Conservation (phyloP, 2,329 filamentous ascomycete genomes). For the Paecilomyces dactylethromorphus region DNA sequence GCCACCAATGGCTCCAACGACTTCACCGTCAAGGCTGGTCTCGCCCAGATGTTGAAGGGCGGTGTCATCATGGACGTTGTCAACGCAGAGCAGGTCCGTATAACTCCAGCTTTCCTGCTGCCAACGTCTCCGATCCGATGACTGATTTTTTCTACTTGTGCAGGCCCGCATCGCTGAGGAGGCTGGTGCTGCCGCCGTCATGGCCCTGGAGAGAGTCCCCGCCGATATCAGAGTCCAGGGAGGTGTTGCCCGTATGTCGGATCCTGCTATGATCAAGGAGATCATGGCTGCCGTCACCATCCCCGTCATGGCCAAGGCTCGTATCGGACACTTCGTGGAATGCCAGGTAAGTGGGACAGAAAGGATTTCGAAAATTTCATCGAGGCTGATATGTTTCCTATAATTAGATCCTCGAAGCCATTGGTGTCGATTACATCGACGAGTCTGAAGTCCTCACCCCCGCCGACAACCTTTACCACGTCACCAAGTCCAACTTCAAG, state of each 20-base stretch:
- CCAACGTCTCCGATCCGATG: conserved; percentile 4
- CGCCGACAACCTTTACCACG: conserved; percentile 83
- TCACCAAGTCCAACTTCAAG: conserved; percentile 77
- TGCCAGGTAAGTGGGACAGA: conserved; percentile 57
- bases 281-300: conserved; percentile 95
- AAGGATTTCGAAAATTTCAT: not conserved
- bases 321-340: conserved; percentile 97
- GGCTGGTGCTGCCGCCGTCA: conserved; percentile 90
- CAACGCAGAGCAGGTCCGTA: conserved; percentile 67
- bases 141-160: not conserved
- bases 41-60: conserved; percentile 97
- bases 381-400: not conserved
- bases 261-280: conserved; percentile 88
- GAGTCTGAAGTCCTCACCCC: conserved; percentile 97
- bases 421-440: conserved; percentile 96
- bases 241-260: conserved; percentile 94
- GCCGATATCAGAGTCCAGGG: conserved; percentile 91
- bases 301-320: conserved; percentile 97
- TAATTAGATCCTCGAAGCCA: conserved; percentile 76
- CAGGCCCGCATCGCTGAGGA: conserved; percentile 95
- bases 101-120: not conserved
- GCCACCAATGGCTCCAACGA: conserved; percentile 40
- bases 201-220: conserved; percentile 96
- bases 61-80: conserved; percentile 99
- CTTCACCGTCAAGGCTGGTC: conserved; percentile 88